Conservation (phyloP, 768 basidiomycete species). For the Chalciporus pseudorubinellus region DNA sequence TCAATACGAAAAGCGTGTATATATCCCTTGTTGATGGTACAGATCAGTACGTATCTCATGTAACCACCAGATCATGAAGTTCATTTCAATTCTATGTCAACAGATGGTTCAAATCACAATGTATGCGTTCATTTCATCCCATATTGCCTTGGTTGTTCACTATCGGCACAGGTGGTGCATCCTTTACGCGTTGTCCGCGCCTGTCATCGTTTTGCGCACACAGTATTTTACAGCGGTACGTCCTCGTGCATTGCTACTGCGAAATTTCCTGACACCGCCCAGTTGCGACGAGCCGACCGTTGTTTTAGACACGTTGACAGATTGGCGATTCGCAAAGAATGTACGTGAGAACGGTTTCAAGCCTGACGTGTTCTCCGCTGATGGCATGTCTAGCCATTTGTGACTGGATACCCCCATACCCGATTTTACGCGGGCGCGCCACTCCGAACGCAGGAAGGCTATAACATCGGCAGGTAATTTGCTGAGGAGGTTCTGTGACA, state of each 20-base stretch:
- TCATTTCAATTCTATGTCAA: conserved; percentile 8
- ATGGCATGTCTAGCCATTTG: conserved; percentile 55
- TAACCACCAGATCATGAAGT: background rate
- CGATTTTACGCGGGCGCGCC: conserved; percentile 94
- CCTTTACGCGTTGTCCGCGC: conserved; percentile 45
- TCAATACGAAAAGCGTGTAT: conserved; percentile 81
- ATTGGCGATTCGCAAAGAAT: conserved; percentile 88
- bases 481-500: background rate
- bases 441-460: conserved; percentile 83
- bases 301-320: conserved; percentile 69
- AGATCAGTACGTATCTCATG: conserved; percentile 60
- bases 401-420: conserved; percentile 60
- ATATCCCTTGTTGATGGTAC: conserved; percentile 83
- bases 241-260: background rate
- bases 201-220: conserved; percentile 81
- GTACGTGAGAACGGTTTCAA: conserved; percentile 41
- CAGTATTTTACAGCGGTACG: conserved; percentile 72
- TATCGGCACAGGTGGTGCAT: conserved; percentile 43
- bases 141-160: background rate
- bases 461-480: conserved; percentile 79
- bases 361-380: background rate
- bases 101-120: conserved; percentile 90
- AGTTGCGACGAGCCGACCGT: conserved; percentile 88
- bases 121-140: conserved; percentile 41
- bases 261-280: conserved; percentile 1